A percentile compares a stretch with the other conserved stretches of the same genome.
These are phyloP conservation scores for Trametes punicea DNA, from an alignment of 768 basidiomycete genomes.

Conservation along the genomic window DNA sequence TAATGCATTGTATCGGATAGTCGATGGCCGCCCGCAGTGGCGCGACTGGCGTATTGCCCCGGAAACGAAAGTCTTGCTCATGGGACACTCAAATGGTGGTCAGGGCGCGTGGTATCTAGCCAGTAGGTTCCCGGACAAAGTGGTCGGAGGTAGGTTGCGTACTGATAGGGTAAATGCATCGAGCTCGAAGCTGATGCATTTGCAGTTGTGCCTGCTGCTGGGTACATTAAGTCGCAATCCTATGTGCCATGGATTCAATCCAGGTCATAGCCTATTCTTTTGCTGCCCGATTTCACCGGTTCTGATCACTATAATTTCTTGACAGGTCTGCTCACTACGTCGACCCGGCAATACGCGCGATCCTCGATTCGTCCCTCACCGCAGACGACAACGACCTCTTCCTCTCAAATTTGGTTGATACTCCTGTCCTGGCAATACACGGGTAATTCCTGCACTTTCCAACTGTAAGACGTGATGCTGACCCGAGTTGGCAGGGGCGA, in stretches of 20 bases:
- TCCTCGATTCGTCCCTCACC: constrained; percentile 71
- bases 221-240: constrained; percentile 82
- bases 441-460: constrained; percentile 48
- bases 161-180: background rate
- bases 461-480: background rate
- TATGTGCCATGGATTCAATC: constrained; percentile 76
- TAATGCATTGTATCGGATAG: constrained; percentile 49
- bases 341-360: constrained; percentile 68
- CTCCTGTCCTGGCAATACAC: constrained; percentile 71
- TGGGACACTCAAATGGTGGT: constrained; percentile 93
- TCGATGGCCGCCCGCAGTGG: constrained; percentile 39
- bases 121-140: constrained; percentile 72
- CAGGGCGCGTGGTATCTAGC: constrained; percentile 86
- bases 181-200: background rate
- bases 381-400: constrained; percentile 89
- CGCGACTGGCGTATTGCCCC: constrained; percentile 37
- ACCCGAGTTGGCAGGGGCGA: constrained; percentile 45
- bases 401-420: constrained; percentile 70
- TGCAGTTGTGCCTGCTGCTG: constrained; percentile 72
- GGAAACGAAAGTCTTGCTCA: constrained; percentile 51
- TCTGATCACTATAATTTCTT: background rate
- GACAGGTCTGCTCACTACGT: constrained; percentile 67
- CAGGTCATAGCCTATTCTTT: constrained; percentile 36
- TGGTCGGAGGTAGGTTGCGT: constrained; percentile 52
- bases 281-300: background rate